Evolutionary conservation across 805 yeast species (phyloP), one percentile per base, ranked within the genome.

Genomic region (Hanseniaspora taiwanica): DNA sequence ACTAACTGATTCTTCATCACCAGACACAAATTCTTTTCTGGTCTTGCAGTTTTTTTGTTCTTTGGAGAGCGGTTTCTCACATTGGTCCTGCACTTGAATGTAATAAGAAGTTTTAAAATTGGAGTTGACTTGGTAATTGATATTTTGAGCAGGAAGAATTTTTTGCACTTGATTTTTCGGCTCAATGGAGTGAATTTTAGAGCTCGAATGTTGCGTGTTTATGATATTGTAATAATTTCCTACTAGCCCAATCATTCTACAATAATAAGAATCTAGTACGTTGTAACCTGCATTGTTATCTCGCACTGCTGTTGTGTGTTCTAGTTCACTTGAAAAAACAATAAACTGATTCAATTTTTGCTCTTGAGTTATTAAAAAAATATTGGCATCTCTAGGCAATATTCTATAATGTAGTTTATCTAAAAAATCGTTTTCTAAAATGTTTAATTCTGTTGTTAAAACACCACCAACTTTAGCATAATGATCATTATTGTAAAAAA

Each of bases 401-500:
- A 81, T 76, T 45, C 81, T 66, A 74, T 91, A 89, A 44, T 77
- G 74, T 8, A 89, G 89, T 45, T 86, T 67, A 37, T 72, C 71
- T 35, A 89, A 68, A 52, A 91, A 86, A 58, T 91, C 97, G 40
- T 81, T 76, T 55, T 89, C 98, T 36, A 89, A 65, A 41, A 89
- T 69, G 58, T 91, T 91, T 48, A 87, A 65, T 55, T 86, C 96
- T 44, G 76, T 70, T 37, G 80, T 63, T 34, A 84, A 84, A 4
- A 86, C 81, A 44, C 98, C 97, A 3, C 98, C 98, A 16, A 91
- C 96, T 55, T 81, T 82, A 10, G 97, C 94, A 53, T 91, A 89
- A 58, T 91, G 96, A 35, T 79, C 72, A 59, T 87, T 89, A 13
- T 96, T 85, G 60, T 91, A 87, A 59, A 91, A 89, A 20, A 87